Conservation (phyloP, 495 filamentous ascomycete species). For the Parathielavia hyrcaniae region DNA sequence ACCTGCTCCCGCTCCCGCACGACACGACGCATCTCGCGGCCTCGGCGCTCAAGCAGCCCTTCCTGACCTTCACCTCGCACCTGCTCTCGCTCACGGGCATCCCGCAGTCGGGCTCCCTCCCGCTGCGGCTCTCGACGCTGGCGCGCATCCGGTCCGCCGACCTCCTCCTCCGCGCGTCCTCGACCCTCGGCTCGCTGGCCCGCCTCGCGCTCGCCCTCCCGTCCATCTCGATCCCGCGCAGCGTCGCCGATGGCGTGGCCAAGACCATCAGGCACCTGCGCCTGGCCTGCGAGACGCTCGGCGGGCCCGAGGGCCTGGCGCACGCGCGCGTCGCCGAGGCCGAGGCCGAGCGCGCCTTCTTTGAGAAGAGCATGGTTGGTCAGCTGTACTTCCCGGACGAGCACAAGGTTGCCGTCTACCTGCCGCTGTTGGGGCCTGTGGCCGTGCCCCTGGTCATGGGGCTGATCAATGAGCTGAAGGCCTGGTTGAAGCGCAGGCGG, state of each 20-base stretch:
- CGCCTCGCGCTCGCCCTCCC: conserved; percentile 77
- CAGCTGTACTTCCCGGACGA: conserved; percentile 97
- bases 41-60: conserved; percentile 64
- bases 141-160: conserved; percentile 79
- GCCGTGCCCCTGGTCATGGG: conserved; percentile 84
- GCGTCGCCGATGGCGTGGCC: conserved; percentile 77
- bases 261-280: conserved; percentile 71
- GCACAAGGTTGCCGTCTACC: conserved; percentile 95
- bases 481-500: conserved; percentile 41
- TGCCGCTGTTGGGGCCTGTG: conserved; percentile 85
- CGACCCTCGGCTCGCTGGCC: conserved; percentile 87
- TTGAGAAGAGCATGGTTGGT: conserved; percentile 98
- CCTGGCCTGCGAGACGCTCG: conserved; percentile 66
- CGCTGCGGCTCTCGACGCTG: conserved; percentile 77
- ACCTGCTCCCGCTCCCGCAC: conserved; percentile 61
- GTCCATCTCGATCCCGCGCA: conserved; percentile 82
- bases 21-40: conserved; percentile 34
- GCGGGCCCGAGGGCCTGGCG: conserved; percentile 54
- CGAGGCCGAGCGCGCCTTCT: conserved; percentile 91
- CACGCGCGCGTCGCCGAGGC: conserved; percentile 78
- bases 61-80: conserved; percentile 87
- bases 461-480: conserved; percentile 70
- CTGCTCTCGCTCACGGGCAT: conserved; percentile 84
- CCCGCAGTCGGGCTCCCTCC: conserved; percentile 70
- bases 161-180: conserved; percentile 81